phyloP scores from a whole-genome alignment of 2,329 filamentous ascomycete species.

The Aspergillus novoparasiticus region DNA sequence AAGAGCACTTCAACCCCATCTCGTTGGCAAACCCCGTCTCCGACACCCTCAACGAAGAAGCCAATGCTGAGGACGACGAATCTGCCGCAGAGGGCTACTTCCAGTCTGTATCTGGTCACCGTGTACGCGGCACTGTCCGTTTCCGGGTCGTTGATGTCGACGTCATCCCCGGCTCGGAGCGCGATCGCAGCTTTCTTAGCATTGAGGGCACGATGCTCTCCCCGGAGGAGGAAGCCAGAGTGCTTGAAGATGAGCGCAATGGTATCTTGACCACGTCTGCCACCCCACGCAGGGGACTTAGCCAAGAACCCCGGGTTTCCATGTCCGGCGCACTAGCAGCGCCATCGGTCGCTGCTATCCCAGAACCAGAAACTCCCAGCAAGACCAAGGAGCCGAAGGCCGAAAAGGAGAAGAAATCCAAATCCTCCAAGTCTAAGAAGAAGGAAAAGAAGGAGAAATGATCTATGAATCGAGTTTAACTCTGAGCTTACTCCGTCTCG shows the following conservation, averaged over 20 bases:
- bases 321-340: constrained; percentile 27
- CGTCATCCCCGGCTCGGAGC: constrained; percentile 66
- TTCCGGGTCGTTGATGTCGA: constrained; percentile 88
- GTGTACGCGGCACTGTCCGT: constrained; percentile 68
- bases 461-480: background rate
- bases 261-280: constrained; percentile 38
- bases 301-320: constrained; percentile 13
- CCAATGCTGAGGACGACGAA: constrained; percentile 53
- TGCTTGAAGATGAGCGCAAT: constrained; percentile 57
- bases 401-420: constrained; percentile 27
- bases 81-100: constrained; percentile 69
- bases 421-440: constrained; percentile 28
- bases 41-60: constrained; percentile 27
- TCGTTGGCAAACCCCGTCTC: constrained; percentile 33
- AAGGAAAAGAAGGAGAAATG: constrained; percentile 24
- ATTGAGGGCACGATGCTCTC: constrained; percentile 86
- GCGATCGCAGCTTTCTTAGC: constrained; percentile 74
- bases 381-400: constrained; percentile 22
- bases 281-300: constrained; percentile 18
- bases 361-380: constrained; percentile 12
- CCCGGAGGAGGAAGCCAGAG: constrained; percentile 64
- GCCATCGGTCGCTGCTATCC: constrained; percentile 10
- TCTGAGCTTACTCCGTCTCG: background rate
- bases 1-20: constrained; percentile 44
- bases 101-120: constrained; percentile 69